phyloP scores from a whole-genome alignment of 352 stramenopile species.

The Globisporangium perplexum region DNA sequence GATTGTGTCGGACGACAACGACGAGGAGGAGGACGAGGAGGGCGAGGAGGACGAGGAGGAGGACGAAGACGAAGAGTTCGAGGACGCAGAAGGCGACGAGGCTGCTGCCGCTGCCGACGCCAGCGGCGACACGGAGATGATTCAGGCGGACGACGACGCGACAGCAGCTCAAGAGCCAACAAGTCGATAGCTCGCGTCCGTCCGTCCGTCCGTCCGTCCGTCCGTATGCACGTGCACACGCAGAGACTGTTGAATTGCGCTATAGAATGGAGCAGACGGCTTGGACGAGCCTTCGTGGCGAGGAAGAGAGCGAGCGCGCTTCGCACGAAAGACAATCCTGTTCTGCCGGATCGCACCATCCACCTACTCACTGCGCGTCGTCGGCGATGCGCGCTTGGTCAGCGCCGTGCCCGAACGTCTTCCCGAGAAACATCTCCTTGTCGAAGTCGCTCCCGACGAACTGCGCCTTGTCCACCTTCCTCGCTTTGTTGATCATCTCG shows the following conservation, averaged over 20 bases:
- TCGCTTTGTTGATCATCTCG: constrained; percentile 76
- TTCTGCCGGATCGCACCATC: constrained; percentile 8
- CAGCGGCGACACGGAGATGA: constrained; percentile 12
- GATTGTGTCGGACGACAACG: constrained; percentile 37
- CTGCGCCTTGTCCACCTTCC: constrained; percentile 85
- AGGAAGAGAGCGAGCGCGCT: not conserved
- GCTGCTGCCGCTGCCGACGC: not conserved
- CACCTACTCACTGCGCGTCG: constrained; percentile 34
- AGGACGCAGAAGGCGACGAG: constrained; percentile 24
- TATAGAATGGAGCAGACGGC: constrained; percentile 1
- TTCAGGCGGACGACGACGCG: constrained; percentile 7
- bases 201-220: not conserved
- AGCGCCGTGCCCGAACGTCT: constrained; percentile 71
- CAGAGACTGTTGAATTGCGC: not conserved
- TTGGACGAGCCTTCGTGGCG: not conserved
- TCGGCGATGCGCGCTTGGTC: constrained; percentile 62
- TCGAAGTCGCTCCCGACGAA: constrained; percentile 84
- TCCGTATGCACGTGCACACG: not conserved
- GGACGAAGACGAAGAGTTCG: constrained; percentile 26
- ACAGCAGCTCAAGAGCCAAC: constrained; percentile 8
- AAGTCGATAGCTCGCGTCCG: constrained; percentile 9
- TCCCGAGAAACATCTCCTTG: constrained; percentile 72
- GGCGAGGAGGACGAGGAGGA: constrained; percentile 29
- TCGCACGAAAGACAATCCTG: not conserved
- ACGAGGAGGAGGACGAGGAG: constrained; percentile 47